A percentile compares a stretch with the other conserved stretches of the same genome.
Conservation (phyloP, 1,139 yeast genomes). For the Diutina siamensis region DNA sequence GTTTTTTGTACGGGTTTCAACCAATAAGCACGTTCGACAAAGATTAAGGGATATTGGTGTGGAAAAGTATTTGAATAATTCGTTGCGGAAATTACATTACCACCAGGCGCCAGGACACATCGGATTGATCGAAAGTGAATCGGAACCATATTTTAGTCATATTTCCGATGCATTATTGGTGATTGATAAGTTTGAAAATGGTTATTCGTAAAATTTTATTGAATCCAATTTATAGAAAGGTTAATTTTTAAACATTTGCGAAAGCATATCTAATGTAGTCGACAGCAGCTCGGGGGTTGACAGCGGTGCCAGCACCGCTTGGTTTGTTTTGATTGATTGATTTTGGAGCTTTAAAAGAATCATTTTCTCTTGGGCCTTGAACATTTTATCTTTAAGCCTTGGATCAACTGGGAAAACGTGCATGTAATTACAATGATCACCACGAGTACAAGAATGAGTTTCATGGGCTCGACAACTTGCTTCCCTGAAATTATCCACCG, state of each 20-base stretch:
- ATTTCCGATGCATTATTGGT: constrained; percentile 4
- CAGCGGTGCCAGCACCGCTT: background rate
- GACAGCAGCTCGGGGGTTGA: no score
- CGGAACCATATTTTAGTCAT: background rate
- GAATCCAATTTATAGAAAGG: background rate
- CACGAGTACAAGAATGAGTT: constrained; percentile 53
- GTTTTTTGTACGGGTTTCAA: constrained; percentile 1
- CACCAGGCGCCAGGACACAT: background rate
- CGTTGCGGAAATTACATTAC: background rate
- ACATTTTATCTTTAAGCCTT: constrained; percentile 10
- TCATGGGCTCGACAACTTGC: constrained; percentile 71
- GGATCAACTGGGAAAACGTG: constrained; percentile 53
- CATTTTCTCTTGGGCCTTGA: constrained; percentile 21
- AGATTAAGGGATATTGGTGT: background rate
- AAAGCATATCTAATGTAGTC: background rate
- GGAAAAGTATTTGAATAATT: background rate
- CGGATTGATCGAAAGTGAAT: background rate
- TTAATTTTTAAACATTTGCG: background rate
- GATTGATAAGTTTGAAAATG: background rate
- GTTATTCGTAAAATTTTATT: background rate
- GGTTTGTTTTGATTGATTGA: background rate
- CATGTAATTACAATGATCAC: constrained; percentile 79
- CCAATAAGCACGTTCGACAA: background rate
- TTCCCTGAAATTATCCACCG: constrained; percentile 60
- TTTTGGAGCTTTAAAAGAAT: constrained; percentile 3